Evolutionary conservation across 805 yeast genomes (phyloP).

Genomic region (Wickerhamiella alocasiicola): DNA sequence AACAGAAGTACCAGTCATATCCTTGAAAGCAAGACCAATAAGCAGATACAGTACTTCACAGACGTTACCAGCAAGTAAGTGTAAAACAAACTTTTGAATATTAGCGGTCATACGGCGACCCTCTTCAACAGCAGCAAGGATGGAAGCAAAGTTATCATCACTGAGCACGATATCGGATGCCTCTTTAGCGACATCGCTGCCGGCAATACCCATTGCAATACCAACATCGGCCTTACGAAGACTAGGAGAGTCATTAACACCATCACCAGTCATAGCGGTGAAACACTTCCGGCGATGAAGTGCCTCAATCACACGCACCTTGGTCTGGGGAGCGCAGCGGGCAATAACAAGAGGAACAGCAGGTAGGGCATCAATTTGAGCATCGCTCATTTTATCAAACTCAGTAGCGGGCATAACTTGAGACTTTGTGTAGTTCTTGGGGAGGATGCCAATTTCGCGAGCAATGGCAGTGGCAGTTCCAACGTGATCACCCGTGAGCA

Average conservation of each 20-base stretch:
- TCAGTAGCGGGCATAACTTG: constrained; percentile 70
- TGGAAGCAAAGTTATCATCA: constrained; percentile 70
- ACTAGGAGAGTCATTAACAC: constrained; percentile 72
- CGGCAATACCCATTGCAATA: constrained; percentile 72
- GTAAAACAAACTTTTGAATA: constrained; percentile 66
- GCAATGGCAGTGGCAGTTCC: constrained; percentile 72
- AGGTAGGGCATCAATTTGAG: constrained; percentile 47
- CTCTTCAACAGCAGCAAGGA: constrained; percentile 65
- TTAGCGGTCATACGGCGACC: constrained; percentile 71
- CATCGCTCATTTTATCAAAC: constrained; percentile 52
- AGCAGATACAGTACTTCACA: constrained; percentile 56
- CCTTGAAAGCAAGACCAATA: constrained; percentile 64
- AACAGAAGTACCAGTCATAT: constrained; percentile 50
- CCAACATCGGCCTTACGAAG: constrained; percentile 70
- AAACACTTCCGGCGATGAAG: constrained; percentile 48
- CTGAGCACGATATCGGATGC: constrained; percentile 66
- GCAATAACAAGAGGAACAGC: constrained; percentile 68
- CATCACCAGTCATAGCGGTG: constrained; percentile 78
- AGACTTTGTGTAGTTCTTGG: constrained; percentile 40
- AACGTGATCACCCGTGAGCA: constrained; percentile 75
- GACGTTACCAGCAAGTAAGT: constrained; percentile 58
- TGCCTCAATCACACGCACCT: constrained; percentile 72
- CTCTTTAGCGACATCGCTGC: constrained; percentile 77
- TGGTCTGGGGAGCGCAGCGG: constrained; percentile 72
- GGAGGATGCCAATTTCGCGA: constrained; percentile 66